Base-by-base conservation (phyloP, 495 filamentous ascomycete species). In the Chlorociboria aeruginascens region DNA sequence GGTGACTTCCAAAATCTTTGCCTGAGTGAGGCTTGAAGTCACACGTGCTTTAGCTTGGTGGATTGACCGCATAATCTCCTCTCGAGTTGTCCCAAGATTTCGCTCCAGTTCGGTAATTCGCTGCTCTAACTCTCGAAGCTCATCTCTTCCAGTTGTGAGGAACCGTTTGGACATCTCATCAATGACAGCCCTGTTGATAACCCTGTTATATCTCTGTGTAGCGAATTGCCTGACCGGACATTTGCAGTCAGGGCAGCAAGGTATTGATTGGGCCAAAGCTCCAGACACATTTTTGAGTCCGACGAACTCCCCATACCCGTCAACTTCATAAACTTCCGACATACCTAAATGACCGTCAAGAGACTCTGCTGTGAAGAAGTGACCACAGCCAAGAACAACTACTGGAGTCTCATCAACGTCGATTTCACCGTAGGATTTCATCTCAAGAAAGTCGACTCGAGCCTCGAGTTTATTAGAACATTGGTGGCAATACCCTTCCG, bases 331-430 rank as follows among this genome's bases (percentile, higher is more conserved):
- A 8, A 50, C 46, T 40, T 71, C 66, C 11, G 58, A 55, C 54
- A 89, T 73, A 0, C 69, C 71, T 69, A 90, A 74, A 13, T 69
- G 60, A 0, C 70, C 74, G 54, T 90, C 85, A 64, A 89, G 68
- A 4, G 65, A 79, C 25, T 69, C 61, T 1, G 76, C 52, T 0
- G 74, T 81, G 40, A 85, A 61, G 45, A 84, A 69, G 51, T 89
- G 83, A 0, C 81, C 79, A 60, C 85, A 89, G 10, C 60, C 54
- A 0, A 76, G 75, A 31, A 88, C 68, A 10, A 88, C 69, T 45
- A 72, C 70, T 3, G 83, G 83, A 4, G 72, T 66, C 13, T 67
- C 61, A 33, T 82, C 61, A 2, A 85, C 52, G 51, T 86, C 60
- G 33, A 78, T 65, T 4, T 83, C 77, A 0, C 51, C 54, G 52